Conservation (phyloP, 306 rosid species). For the Arachis stenosperma region DNA sequence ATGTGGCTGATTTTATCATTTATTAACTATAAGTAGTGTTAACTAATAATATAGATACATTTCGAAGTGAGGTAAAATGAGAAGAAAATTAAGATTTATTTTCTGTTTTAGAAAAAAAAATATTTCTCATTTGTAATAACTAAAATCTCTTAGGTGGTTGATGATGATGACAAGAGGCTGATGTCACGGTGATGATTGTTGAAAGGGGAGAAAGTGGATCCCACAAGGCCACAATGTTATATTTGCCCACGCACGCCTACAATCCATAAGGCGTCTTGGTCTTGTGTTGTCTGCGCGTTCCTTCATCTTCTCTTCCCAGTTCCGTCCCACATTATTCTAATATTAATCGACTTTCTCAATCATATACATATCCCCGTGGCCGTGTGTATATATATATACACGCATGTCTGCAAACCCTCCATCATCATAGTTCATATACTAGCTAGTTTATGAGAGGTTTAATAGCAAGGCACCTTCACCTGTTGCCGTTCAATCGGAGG, state of each 20-base stretch:
- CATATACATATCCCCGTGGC: background rate
- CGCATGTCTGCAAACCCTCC: background rate
- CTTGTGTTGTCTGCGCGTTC: constrained; percentile 1
- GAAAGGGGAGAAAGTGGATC: constrained; percentile 41
- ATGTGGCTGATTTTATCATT: too few relatives aligned
- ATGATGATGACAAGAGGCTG: constrained; percentile 52
- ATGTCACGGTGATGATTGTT: constrained; percentile 36
- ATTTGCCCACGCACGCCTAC: constrained; percentile 29
- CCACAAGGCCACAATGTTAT: constrained; percentile 38
- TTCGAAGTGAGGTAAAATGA: too few relatives aligned
- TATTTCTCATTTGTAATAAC: too few relatives aligned
- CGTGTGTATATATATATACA: background rate
- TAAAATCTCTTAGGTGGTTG: background rate
- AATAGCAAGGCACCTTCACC: background rate
- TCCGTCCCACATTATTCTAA: background rate
- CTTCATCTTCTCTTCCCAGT: background rate
- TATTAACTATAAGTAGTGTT: too few relatives aligned
- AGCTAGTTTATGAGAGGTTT: constrained; percentile 28
- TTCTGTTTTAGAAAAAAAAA: too few relatives aligned
- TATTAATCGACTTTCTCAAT: background rate
- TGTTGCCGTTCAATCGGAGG: constrained; percentile 30
- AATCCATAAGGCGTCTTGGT: constrained; percentile 17
- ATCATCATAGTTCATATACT: too few relatives aligned
- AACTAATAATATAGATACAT: too few relatives aligned
- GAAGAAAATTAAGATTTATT: too few relatives aligned